Percentiles rank a stretch among this genome's conserved stretches.
Conservation (phyloP, 2,329 filamentous ascomycete genomes). For the Graphilbum fragrans region DNA sequence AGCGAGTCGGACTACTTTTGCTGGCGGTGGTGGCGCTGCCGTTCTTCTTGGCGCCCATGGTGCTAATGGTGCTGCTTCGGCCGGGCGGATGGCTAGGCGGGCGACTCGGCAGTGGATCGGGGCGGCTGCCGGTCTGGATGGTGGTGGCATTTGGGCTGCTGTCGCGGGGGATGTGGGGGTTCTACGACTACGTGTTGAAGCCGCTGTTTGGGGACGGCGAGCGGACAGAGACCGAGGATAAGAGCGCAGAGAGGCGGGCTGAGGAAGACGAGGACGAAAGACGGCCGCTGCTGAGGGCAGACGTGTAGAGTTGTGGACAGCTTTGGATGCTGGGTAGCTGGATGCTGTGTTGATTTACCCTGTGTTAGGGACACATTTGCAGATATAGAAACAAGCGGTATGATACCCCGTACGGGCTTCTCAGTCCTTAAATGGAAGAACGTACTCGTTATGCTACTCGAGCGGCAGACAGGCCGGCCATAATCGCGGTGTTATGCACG, state of each 20-base stretch:
- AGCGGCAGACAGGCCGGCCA: no score
- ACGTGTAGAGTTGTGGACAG: no score
- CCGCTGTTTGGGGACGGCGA: constrained; percentile 78
- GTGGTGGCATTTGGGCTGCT: constrained; percentile 34
- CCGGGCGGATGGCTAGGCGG: background rate
- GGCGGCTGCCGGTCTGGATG: constrained; percentile 52
- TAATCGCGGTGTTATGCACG: no score
- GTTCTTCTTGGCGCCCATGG: constrained; percentile 35
- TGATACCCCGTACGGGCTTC: no score
- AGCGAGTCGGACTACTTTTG: constrained; percentile 51
- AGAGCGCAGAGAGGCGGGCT: background rate
- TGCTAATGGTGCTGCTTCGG: constrained; percentile 25
- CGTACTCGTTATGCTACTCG: no score
- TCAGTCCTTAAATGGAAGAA: no score
- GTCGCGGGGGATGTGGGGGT: constrained; percentile 35
- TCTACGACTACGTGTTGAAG: constrained; percentile 36
- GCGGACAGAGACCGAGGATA: constrained; percentile 33
- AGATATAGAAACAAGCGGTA: no score
- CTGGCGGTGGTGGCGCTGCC: constrained; percentile 51
- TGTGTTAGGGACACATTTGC: no score
- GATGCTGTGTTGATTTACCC: no score
- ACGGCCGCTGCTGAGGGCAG: no score
- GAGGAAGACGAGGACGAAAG: background rate
- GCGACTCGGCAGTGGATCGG: constrained; percentile 22
- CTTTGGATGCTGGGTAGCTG: no score